These are phyloP conservation scores for Conticribra weissflogii DNA, from an alignment of 108 stramenopile genomes.

Conservation along the genomic window DNA sequence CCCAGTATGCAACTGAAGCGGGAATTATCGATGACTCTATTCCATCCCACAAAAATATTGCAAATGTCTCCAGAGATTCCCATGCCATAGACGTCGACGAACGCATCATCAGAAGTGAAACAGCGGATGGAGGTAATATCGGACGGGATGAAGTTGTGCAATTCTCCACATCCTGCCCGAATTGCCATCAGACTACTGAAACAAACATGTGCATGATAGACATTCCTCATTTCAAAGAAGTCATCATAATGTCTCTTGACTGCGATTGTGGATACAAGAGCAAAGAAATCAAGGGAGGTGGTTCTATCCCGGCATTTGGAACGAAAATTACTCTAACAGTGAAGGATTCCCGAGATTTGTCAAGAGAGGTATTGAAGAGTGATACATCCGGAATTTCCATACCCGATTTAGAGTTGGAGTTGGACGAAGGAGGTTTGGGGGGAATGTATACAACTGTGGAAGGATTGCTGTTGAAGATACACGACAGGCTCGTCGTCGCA, in stretches of 20 bases:
- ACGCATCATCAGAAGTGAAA: not conserved
- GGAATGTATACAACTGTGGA: slow-evolving; percentile 94
- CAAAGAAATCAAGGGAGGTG: slow-evolving; percentile 92
- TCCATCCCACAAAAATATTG: slow-evolving; percentile 52
- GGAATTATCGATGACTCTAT: slow-evolving; percentile 45
- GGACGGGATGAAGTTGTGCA: slow-evolving; percentile 13
- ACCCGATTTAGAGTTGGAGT: slow-evolving; percentile 75
- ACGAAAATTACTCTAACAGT: slow-evolving; percentile 64
- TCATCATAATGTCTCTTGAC: slow-evolving; percentile 87
- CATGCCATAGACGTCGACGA: slow-evolving; percentile 21
- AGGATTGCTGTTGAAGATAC: slow-evolving; percentile 80
- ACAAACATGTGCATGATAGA: slow-evolving; percentile 82
- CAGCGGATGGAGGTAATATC: not conserved
- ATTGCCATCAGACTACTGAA: slow-evolving; percentile 48
- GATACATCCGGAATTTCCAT: slow-evolving; percentile 82
- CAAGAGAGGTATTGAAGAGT: slow-evolving; percentile 82
- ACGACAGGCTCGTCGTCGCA: slow-evolving; percentile 50
- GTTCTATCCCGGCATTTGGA: slow-evolving; percentile 81
- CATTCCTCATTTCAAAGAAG: slow-evolving; percentile 95
- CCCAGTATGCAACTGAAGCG: slow-evolving; percentile 27
- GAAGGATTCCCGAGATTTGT: slow-evolving; percentile 61
- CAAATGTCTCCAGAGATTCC: slow-evolving; percentile 17
- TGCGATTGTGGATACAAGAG: slow-evolving; percentile 91
- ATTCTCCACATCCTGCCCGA: slow-evolving; percentile 65
- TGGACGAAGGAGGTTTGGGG: slow-evolving; percentile 72